Evolutionary conservation across 257 asterid species (phyloP), one percentile per base, ranked within the genome.

Genomic region (Rehmannia glutinosa): DNA sequence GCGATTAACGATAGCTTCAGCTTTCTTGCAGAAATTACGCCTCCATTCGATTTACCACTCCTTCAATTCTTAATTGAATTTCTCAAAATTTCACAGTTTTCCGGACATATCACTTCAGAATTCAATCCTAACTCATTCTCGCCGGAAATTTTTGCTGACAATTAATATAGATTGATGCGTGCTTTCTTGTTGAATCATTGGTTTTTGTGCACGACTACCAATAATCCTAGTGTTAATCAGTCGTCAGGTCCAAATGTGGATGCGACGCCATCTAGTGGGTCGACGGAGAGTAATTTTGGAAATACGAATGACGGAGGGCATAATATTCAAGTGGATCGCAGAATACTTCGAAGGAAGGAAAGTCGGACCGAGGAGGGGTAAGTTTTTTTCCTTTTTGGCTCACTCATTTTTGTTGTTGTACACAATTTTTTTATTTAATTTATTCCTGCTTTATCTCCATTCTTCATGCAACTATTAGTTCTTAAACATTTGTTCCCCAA

Each of bases 331-430:
- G 75, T 30, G 91, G 88, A 54, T 82, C 91, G 21, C 75, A 82
- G 62, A 72, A 73, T 62, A 58, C 73, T 62, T 69, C 79, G 9
- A 82, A 84, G 75, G 79, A 85, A 69, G 96, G 89, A 62, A 87
- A 85, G 74, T 61, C 90, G 67, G 53, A 82, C 41, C 84, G 96
- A 46, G 89, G 95, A 77, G 88, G 92, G 83, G 98, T 89, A 81
- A 43, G 11, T 8, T 27, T 42, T 12, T 8, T 10, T 10, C n/a
- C n/a, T n/a, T n/a, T n/a, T n/a, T 6, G 46, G n/a, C 36, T 47
- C 16, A 19, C 19, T 47, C 50, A 8, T 21, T 33, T 27, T 24
- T 59, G 3, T 35, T 38, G 41, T n/a, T 25, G n/a, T 15, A 8
- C n/a, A 16, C 7, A 3, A 1, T 43, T 3, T 60, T 8, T 50